Evolutionary conservation across 176 grass and related monocot species (phyloP).

Genomic region (Urochloa ruziziensis): DNA sequence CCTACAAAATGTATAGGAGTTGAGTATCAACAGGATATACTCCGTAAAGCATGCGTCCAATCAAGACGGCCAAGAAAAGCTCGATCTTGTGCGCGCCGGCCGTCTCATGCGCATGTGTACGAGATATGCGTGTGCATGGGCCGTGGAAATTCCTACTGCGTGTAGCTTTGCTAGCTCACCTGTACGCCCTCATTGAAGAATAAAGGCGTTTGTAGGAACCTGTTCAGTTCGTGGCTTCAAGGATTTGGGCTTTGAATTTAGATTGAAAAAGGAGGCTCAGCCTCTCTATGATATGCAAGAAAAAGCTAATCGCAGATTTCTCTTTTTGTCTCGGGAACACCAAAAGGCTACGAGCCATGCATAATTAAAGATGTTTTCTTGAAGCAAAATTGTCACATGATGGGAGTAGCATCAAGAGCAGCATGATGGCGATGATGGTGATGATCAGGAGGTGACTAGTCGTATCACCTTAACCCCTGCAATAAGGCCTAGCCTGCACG

Average conservation of each 20-base stretch:
- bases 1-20: neutral
- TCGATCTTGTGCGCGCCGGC: constrained; percentile 29
- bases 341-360: constrained; percentile 30
- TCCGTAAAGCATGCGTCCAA: neutral
- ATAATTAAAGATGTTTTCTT: neutral
- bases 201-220: constrained; percentile 18
- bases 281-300: constrained; percentile 26
- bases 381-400: neutral
- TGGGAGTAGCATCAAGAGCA: neutral
- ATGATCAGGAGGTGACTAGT: neutral
- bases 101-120: neutral
- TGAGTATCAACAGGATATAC: neutral
- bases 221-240: constrained; percentile 24
- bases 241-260: constrained; percentile 45
- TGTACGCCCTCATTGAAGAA: neutral
- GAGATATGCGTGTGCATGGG: neutral
- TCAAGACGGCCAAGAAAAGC: constrained; percentile 25
- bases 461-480: neutral
- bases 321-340: constrained; percentile 34
- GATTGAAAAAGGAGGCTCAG: neutral
- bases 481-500: neutral
- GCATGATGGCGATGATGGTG: neutral
- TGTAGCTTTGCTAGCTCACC: neutral
- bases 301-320: constrained; percentile 18
- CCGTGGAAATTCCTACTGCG: neutral